Evolutionary conservation across 1,284 basidiomycete species (phyloP).

Genomic region (Filobasidium uniguttulatum): DNA sequence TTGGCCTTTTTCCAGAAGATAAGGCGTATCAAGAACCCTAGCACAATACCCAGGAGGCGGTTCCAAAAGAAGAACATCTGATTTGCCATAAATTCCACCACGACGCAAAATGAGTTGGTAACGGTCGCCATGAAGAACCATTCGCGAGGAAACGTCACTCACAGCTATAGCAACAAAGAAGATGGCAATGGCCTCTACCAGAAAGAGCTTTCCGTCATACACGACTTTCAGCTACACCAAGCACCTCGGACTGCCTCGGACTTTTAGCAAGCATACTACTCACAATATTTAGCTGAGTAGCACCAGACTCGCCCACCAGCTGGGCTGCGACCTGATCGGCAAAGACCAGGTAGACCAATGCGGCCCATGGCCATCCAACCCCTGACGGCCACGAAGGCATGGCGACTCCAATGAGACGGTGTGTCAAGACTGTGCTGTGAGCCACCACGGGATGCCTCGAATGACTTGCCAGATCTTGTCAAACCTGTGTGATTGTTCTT

Average conservation of each 20-base stretch:
- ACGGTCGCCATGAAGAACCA: slow-evolving; percentile 53
- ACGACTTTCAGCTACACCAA: no score
- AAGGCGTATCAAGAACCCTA: slow-evolving; percentile 36
- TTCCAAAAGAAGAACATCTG: slow-evolving; percentile 80
- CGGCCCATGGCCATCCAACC: no score
- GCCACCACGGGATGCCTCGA: no score
- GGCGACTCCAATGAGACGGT: no score
- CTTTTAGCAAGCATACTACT: background rate
- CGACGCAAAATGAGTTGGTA: slow-evolving; percentile 53
- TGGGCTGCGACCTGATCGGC: background rate
- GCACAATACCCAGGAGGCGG: slow-evolving; percentile 55
- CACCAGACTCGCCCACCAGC: background rate
- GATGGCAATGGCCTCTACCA: slow-evolving; percentile 58
- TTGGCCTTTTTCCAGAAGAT: slow-evolving; percentile 32
- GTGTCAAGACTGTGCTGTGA: no score
- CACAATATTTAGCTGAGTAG: slow-evolving; percentile 3
- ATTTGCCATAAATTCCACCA: slow-evolving; percentile 30
- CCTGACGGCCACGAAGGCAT: no score
- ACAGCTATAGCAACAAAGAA: slow-evolving; percentile 46
- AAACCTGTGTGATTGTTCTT: no score
- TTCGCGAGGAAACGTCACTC: slow-evolving; percentile 18
- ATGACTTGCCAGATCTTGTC: no score
- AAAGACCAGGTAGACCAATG: no score
- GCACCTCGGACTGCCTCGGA: no score
- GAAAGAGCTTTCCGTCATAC: slow-evolving; percentile 40